Evolutionary conservation across 192 early-diverging fungal species (phyloP).

Genomic region (Podila horticola): DNA sequence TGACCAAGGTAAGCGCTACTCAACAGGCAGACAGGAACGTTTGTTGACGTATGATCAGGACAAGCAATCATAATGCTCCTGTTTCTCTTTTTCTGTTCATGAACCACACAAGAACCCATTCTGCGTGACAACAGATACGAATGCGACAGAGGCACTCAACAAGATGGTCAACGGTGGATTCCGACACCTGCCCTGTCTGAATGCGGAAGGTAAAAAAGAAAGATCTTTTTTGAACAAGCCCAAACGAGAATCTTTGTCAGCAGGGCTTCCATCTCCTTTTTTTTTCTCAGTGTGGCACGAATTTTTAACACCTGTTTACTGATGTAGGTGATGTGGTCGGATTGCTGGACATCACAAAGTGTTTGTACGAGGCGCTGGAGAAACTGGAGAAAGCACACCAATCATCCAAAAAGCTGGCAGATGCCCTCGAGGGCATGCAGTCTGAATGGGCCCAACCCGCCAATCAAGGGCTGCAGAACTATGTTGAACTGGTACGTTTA

Average conservation of each 20-base stretch:
- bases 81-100: neutral
- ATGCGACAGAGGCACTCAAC: constrained; percentile 81
- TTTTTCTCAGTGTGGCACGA: neutral
- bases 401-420: constrained; percentile 76
- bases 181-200: constrained; percentile 69
- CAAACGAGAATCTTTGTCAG: neutral
- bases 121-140: constrained; percentile 80
- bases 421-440: constrained; percentile 81
- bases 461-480: constrained; percentile 52
- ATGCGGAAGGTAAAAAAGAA: constrained; percentile 22
- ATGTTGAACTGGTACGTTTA: constrained; percentile 27
- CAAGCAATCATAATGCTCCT: neutral
- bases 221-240: neutral
- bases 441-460: constrained; percentile 72
- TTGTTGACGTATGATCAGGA: neutral
- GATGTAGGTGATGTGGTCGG: constrained; percentile 77
- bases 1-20: constrained; percentile 75
- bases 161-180: constrained; percentile 83
- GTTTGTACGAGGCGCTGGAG: constrained; percentile 82
- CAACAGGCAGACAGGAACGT: constrained; percentile 17
- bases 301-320: neutral
- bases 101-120: constrained; percentile 66
- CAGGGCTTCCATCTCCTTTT: neutral
- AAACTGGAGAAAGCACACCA: constrained; percentile 82
- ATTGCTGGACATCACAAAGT: constrained; percentile 81